Percentiles rank a stretch among this genome's conserved stretches.
phyloP scores from a whole-genome alignment of 441 rosid species.

The Arabidopsis lyrata region DNA sequence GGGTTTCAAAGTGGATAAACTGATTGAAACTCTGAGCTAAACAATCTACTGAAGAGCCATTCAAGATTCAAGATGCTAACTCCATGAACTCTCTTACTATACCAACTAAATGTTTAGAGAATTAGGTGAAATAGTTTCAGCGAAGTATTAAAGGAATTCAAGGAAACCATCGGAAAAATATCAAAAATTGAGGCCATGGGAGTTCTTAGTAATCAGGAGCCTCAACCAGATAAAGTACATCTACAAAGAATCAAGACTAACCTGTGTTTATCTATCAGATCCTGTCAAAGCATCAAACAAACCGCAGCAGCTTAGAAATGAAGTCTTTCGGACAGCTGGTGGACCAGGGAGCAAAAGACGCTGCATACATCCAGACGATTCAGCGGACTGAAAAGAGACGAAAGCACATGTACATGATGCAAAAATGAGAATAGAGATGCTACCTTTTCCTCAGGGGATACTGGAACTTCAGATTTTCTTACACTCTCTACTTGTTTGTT shows the following conservation, averaged over 20 bases:
- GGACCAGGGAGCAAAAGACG: constrained; percentile 54
- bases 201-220: constrained; percentile 2
- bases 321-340: constrained; percentile 54
- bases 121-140: constrained; percentile 4
- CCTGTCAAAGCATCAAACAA: constrained; percentile 72
- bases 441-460: constrained; percentile 64
- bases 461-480: constrained; percentile 43
- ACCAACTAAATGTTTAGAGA: constrained; percentile 6
- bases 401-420: constrained; percentile 10
- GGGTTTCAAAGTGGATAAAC: neutral
- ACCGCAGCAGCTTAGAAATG: constrained; percentile 86
- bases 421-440: constrained; percentile 22
- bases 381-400: constrained; percentile 22
- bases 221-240: constrained; percentile 14
- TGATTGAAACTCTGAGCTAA: constrained; percentile 7
- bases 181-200: neutral
- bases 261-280: constrained; percentile 60
- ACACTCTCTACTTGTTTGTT: constrained; percentile 31
- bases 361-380: constrained; percentile 50
- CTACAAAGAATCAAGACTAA: constrained; percentile 29
- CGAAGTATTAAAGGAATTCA: neutral
- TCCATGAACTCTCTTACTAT: constrained; percentile 18
- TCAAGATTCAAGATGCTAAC: constrained; percentile 17
- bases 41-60: constrained; percentile 13
- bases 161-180: constrained; percentile 19